These are phyloP conservation scores for Candida arabinofermentans DNA, from an alignment of 805 yeast genomes.

Conservation along the genomic window DNA sequence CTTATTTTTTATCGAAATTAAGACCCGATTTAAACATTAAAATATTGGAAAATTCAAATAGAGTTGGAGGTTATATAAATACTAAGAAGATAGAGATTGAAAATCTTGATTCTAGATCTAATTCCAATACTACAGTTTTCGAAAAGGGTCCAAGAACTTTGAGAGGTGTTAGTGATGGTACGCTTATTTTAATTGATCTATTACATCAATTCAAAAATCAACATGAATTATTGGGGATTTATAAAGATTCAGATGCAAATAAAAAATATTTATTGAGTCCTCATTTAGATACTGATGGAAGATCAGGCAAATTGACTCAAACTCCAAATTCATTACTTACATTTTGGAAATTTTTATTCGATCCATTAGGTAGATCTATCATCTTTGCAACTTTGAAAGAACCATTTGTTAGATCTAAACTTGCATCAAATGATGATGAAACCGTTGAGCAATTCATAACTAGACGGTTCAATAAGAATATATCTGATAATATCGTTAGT, in stretches of 20 bases:
- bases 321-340: conserved; percentile 42
- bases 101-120: conserved; percentile 21
- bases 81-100: conserved; percentile 39
- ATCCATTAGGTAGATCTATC: conserved; percentile 29
- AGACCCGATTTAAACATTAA: conserved; percentile 73
- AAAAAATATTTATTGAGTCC: conserved; percentile 58
- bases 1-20: conserved; percentile 62
- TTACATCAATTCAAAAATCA: conserved; percentile 44
- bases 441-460: conserved; percentile 61
- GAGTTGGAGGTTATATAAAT: conserved; percentile 79
- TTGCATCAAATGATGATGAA: conserved; percentile 50
- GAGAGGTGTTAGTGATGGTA: conserved; percentile 78
- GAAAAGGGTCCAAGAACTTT: conserved; percentile 94
- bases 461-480: conserved; percentile 62
- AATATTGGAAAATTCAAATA: conserved; percentile 50
- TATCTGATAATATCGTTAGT: conserved; percentile 60
- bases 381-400: conserved; percentile 46
- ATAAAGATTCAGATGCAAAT: conserved; percentile 58
- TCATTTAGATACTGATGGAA: conserved; percentile 16
- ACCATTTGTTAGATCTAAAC: conserved; percentile 37
- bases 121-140: conserved; percentile 33
- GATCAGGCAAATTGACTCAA: conserved; percentile 43
- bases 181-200: conserved; percentile 61
- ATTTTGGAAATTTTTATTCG: conserved; percentile 28
- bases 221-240: conserved; percentile 56